phyloP scores from a whole-genome alignment of 1,284 basidiomycete species.

The Cryptococcus sp. region DNA sequence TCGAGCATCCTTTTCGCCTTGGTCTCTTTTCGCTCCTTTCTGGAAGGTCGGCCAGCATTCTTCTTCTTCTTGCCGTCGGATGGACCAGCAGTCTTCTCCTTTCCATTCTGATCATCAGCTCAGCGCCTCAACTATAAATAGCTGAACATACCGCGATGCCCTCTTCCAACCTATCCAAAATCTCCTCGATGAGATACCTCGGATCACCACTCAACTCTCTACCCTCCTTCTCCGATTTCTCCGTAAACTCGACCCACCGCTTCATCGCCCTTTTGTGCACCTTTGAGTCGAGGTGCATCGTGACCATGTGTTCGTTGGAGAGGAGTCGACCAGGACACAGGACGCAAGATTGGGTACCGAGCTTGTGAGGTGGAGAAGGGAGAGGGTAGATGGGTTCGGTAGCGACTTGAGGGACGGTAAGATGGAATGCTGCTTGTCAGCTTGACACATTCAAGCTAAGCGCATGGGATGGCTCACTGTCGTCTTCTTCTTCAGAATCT shows the following conservation, averaged over 20 bases:
- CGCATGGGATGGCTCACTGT: not conserved
- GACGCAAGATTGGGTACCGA: conserved; percentile 55
- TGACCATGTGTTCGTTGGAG: conserved; percentile 58
- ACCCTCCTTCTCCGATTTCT: not conserved
- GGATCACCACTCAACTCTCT: not conserved
- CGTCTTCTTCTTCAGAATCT: conserved; percentile 35
- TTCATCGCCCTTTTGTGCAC: conserved; percentile 44
- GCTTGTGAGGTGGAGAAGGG: conserved; percentile 25
- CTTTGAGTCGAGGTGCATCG: conserved; percentile 58
- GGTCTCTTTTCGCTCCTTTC: not conserved
- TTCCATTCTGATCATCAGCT: not conserved
- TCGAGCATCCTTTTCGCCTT: not conserved
- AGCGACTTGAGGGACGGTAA: conserved; percentile 59
- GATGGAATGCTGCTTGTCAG: conserved; percentile 36
- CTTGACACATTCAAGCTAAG: not conserved
- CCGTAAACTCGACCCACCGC: conserved; percentile 13
- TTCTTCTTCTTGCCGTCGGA: not conserved
- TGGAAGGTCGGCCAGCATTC: too few relatives aligned
- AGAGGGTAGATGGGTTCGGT: conserved; percentile 59
- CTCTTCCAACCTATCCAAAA: conserved; percentile 1
- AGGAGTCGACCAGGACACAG: conserved; percentile 66
- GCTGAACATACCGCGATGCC: not conserved
- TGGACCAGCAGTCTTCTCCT: not conserved
- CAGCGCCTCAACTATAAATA: not conserved
- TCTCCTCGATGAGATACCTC: conserved; percentile 2